Evolutionary conservation across 179 eudicot species (phyloP), one percentile per base, ranked within the genome.

Genomic region (Beta macrorhiza): DNA sequence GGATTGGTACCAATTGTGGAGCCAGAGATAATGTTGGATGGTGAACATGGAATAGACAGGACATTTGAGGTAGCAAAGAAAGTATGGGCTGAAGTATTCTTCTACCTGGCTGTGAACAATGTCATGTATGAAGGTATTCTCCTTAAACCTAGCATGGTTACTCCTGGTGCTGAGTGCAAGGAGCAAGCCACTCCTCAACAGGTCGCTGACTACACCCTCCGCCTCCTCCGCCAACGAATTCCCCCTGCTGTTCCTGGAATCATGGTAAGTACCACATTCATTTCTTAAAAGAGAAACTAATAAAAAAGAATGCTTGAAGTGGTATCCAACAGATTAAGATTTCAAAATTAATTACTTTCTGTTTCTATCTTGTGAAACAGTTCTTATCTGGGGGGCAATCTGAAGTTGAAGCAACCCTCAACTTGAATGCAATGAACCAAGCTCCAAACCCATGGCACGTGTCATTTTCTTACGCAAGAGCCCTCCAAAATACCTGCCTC

Each of bases 381-480:
- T 90, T 89, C 69, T 83, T 90, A 82, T 89, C 93, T 12, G 93
- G 91, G 20, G 91, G 91, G 37, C 93, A 87, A 82, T 89, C 91
- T 55, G 93, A 89, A 78, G 84, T 87, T 65, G 91, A 90, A 80
- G 91, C 93, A 44, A 90, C 90, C 53, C 85, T 83, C 3, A 90
- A 90, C 87, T 85, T 90, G 84, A 90, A 90, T 64, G 91, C 93
- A 14, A 90, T 90, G 91, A 90, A 90, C 86, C 93, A 90, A 83
- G 73, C 77, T 63, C 89, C 93, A 20, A 90, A 90, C 88, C 91
- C 90, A 72, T 90, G 93, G 90, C 93, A 90, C 55, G 93, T 90
- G 20, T 89, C 91, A 13, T 90, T 90, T 67, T 90, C 93, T 15
- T 90, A 90, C 67, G 93, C 91, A 15, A 82, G 90, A 72, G 93